Base-by-base conservation (phyloP, 2,329 filamentous ascomycete genomes). In the Monosporascus sp. region DNA sequence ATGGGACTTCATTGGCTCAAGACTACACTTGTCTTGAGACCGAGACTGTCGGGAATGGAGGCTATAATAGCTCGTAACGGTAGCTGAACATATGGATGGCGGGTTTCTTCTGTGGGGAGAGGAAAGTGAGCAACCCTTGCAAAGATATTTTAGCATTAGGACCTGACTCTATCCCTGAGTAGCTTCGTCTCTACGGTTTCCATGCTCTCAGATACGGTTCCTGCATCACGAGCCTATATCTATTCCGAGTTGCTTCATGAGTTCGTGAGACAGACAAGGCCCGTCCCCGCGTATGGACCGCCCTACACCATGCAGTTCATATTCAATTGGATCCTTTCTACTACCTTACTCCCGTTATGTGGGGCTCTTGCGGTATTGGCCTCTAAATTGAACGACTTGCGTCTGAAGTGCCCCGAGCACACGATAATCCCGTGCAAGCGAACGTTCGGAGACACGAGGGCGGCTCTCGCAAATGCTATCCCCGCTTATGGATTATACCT, bases 361-460 rank as follows among this genome's bases (percentile, higher is more conserved):
- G 9, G 5, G 19, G 40, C 19, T 24, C 4, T 20, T 43, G 40
- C 45, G 8, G 2, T 27, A 24, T 38, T 31, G 16, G 27, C 26
- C 7, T 5, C n/a, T 31, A 9, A 3, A 9, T 20, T 43, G n/a
- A 43, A 19, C 14, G 19, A 31, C 47, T 17, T 16, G 17, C 16
- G 47, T 36, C 2, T 27, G 7, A 47, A 27, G 19, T 7, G 40
- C 8, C 40, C 9, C 9, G 40, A 43, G 19, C 19, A 43, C 9
- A 20, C 22, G 9, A 7, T 52, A 36, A 54, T 54, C n/a, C 20
- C 16, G 7, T 51, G 48, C 26, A 47, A 34, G 8, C n/a, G 27
- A n/a, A 45, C 52, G 3, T 54, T 54, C 20, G 31, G 26, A 20
- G 48, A 48, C 7, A 54, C 48, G 5, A 26, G 49, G 17, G n/a